phyloP scores from a whole-genome alignment of 768 basidiomycete species.

The Trametes cingulata region DNA sequence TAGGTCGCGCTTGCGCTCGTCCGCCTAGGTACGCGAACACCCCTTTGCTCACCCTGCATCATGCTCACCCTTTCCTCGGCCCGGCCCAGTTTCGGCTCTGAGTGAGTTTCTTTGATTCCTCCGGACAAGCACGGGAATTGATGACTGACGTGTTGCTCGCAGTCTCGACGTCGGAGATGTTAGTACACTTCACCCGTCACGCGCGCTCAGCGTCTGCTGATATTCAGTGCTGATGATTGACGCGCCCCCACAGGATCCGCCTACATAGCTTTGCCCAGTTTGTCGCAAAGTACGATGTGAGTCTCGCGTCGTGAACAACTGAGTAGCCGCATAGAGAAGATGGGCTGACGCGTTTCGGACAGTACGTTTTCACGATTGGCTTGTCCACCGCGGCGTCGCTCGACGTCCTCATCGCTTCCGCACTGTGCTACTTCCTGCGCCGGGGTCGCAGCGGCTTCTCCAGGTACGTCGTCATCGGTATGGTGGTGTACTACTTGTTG shows the following conservation, averaged over 20 bases:
- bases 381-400: constrained; percentile 26
- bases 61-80: not conserved
- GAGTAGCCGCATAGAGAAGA: no score
- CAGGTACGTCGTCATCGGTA: constrained; percentile 3
- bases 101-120: not conserved
- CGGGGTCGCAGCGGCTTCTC: constrained; percentile 23
- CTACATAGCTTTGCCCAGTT: constrained; percentile 3
- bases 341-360: not conserved
- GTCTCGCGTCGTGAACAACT: not conserved
- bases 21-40: constrained; percentile 4
- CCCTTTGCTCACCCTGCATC: no score
- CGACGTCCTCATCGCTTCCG: constrained; percentile 29
- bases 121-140: no score
- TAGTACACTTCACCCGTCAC: not conserved
- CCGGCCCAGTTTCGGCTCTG: not conserved
- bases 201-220: no score
- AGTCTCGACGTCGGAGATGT: constrained; percentile 10
- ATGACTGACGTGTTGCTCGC: not conserved
- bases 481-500: not conserved
- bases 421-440: constrained; percentile 28
- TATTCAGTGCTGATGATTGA: not conserved
- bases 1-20: constrained; percentile 16
- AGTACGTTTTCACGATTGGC: constrained; percentile 33
- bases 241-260: not conserved
- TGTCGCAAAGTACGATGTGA: constrained; percentile 1